Conservation (phyloP, 257 asterid species). For the Handroanthus guayacan region DNA sequence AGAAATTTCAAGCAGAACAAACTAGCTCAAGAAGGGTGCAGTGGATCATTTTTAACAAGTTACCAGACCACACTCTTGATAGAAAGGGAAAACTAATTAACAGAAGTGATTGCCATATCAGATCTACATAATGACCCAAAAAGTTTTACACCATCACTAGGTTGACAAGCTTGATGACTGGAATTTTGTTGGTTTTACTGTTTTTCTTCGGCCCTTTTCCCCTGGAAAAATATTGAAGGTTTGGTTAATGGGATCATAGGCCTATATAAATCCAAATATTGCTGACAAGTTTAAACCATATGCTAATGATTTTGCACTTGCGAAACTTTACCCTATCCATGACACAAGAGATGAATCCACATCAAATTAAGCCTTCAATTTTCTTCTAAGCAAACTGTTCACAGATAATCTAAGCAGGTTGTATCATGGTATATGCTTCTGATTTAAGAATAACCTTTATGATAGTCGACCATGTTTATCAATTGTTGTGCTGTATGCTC, state of each 20-base stretch:
- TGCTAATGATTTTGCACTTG: conserved; percentile 14
- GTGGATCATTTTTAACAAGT: neutral
- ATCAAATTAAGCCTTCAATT: conserved; percentile 10
- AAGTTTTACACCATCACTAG: conserved; percentile 1
- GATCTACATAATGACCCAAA: conserved; percentile 1
- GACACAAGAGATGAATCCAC: neutral
- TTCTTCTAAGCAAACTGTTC: conserved; percentile 13
- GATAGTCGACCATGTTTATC: conserved; percentile 1
- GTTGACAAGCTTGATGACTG: conserved; percentile 24
- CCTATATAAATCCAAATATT: conserved; percentile 1
- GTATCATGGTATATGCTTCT: neutral
- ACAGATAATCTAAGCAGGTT: conserved; percentile 1
- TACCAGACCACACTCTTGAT: neutral
- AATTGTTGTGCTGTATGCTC: conserved; percentile 14
- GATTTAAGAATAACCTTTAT: neutral
- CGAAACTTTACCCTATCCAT: neutral
- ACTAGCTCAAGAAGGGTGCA: conserved; percentile 5
- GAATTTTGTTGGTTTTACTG: conserved; percentile 21
- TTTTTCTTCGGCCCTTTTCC: conserved; percentile 4
- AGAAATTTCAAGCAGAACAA: conserved; percentile 14
- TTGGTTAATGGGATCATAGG: conserved; percentile 8
- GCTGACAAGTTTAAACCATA: neutral
- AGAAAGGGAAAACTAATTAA: neutral
- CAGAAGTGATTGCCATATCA: conserved; percentile 11
- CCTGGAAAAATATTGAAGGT: neutral